Conservation (phyloP, 1,284 basidiomycete genomes). For the Pholiota adiposa region DNA sequence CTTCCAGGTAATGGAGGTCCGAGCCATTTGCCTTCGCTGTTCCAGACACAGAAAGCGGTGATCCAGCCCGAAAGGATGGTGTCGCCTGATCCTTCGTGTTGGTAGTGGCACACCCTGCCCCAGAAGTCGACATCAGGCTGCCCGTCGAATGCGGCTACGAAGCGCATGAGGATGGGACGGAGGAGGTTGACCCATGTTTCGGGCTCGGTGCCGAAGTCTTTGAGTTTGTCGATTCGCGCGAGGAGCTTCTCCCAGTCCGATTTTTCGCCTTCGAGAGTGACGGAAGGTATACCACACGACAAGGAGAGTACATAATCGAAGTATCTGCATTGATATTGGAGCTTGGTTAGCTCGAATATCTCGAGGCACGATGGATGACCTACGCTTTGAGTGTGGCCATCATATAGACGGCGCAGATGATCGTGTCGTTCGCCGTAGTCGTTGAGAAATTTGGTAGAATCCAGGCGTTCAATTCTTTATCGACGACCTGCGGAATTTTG, state of each 20-base stretch:
- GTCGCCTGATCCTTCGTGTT: constrained; percentile 9
- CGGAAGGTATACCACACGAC: constrained; percentile 48
- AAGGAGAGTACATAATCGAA: constrained; percentile 37
- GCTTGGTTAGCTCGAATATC: too few relatives aligned
- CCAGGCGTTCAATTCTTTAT: constrained; percentile 43
- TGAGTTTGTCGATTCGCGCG: constrained; percentile 37
- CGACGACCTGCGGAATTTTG: constrained; percentile 23
- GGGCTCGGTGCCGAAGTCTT: constrained; percentile 37
- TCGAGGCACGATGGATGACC: too few relatives aligned
- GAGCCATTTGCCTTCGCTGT: constrained; percentile 21
- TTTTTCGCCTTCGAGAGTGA: constrained; percentile 46
- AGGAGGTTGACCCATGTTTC: constrained; percentile 39
- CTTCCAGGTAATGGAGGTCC: constrained; percentile 38
- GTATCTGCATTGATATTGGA: constrained; percentile 33
- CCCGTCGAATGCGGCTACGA: constrained; percentile 16
- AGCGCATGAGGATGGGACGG: constrained; percentile 28
- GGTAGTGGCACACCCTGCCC: constrained; percentile 18
- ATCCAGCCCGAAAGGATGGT: constrained; percentile 33
- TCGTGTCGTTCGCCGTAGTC: constrained; percentile 44
- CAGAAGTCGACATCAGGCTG: constrained; percentile 21
- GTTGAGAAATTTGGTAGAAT: constrained; percentile 50
- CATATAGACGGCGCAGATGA: constrained; percentile 43
- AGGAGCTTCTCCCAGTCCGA: constrained; percentile 29
- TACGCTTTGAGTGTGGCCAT: constrained; percentile 45
- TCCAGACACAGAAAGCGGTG: constrained; percentile 41